A percentile compares a stretch with the other conserved stretches of the same genome.
These are phyloP conservation scores for Phytopythium litorale DNA, from an alignment of 352 stramenopile species.

Conservation along the genomic window DNA sequence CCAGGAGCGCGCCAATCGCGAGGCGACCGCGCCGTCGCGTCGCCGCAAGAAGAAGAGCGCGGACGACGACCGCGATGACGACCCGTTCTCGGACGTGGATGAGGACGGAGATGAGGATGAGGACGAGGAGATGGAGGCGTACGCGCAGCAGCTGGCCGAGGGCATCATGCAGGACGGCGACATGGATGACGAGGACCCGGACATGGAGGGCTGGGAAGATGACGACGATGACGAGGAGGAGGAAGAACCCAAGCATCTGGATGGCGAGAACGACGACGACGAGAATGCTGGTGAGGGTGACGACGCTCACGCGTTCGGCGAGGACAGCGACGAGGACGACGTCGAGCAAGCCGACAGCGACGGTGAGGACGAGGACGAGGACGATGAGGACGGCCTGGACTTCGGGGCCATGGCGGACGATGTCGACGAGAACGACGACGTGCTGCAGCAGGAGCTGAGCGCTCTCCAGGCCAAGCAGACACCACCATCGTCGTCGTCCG, in stretches of 20 bases:
- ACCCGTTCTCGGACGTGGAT: conserved; percentile 49
- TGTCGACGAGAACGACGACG: conserved; percentile 36
- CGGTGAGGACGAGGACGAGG: conserved; percentile 21
- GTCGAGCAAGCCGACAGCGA: conserved; percentile 17
- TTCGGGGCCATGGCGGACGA: conserved; percentile 43
- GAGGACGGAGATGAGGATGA: conserved; percentile 56
- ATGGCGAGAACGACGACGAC: conserved; percentile 23
- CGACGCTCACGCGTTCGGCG: conserved; percentile 7
- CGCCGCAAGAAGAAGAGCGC: conserved; percentile 32
- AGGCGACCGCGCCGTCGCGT: conserved; percentile 23
- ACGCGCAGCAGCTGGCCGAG: conserved; percentile 86
- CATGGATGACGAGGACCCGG: conserved; percentile 69
- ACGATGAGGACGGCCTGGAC: conserved; percentile 37
- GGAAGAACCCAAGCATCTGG: conserved; percentile 21
- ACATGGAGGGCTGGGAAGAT: conserved; percentile 68
- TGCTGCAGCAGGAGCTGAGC: conserved; percentile 34
- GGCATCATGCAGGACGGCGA: conserved; percentile 85
- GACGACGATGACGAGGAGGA: conserved; percentile 33
- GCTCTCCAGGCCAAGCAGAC: conserved; percentile 43
- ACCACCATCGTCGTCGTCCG: conserved; percentile 15
- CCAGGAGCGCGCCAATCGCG: conserved; percentile 66
- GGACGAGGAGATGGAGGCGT: conserved; percentile 85
- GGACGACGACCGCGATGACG: conserved; percentile 34
- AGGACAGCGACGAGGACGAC: conserved; percentile 29
- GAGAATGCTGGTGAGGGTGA: conserved; percentile 24